Evolutionary conservation across 2,329 filamentous ascomycete species (phyloP).

Genomic region (Pseudogymnoascus sp.): DNA sequence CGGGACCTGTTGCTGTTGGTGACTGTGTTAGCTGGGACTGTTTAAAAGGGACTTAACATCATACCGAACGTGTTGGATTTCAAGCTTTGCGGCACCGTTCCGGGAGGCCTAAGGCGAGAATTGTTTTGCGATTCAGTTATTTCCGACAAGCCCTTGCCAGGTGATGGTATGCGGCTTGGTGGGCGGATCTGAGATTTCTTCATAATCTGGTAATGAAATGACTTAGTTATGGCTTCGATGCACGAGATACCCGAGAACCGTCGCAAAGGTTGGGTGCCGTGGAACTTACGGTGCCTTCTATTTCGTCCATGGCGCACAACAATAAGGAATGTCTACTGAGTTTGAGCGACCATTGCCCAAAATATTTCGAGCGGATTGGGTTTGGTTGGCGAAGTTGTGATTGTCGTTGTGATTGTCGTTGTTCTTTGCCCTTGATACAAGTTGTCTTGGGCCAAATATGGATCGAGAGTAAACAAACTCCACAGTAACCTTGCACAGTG

Average conservation of each 20-base stretch:
- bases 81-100: slow-evolving; percentile 4
- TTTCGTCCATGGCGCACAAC: slow-evolving; percentile 11
- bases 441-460: neutral
- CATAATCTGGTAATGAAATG: slow-evolving; percentile 19
- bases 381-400: slow-evolving; percentile 6
- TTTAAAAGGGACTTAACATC: slow-evolving; percentile 11
- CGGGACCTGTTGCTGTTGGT: slow-evolving; percentile 16
- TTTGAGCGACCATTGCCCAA: neutral
- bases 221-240: slow-evolving; percentile 7
- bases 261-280: neutral
- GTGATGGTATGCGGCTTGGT: slow-evolving; percentile 25
- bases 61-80: slow-evolving; percentile 11
- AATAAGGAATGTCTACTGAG: neutral
- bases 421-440: slow-evolving; percentile 2
- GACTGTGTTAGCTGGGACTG: neutral
- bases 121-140: slow-evolving; percentile 55
- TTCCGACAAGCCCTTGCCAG: slow-evolving; percentile 38
- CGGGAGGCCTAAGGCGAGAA: slow-evolving; percentile 37
- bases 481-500: slow-evolving; percentile 2
- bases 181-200: slow-evolving; percentile 24
- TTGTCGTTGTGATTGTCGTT: slow-evolving; percentile 5
- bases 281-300: slow-evolving; percentile 11
- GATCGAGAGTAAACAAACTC: slow-evolving; percentile 10
- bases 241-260: neutral
- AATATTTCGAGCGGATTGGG: neutral